These are phyloP conservation scores for Heritiera littoralis DNA, from an alignment of 345 rosid species.

Conservation along the genomic window DNA sequence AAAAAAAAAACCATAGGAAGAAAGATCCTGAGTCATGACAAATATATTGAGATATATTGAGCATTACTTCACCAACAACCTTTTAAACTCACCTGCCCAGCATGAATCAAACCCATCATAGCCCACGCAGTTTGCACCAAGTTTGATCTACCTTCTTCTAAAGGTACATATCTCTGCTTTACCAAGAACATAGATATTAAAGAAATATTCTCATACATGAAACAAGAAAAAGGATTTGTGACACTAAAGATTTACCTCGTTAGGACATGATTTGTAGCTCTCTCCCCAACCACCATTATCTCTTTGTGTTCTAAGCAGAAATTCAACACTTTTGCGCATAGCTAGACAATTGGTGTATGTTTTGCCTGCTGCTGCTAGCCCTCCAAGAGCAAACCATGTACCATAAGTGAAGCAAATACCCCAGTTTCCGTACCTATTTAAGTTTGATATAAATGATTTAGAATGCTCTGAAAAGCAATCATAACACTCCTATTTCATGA, in stretches of 20 bases:
- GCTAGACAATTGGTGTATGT: slow-evolving; percentile 33
- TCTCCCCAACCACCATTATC: slow-evolving; percentile 66
- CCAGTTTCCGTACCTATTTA: slow-evolving; percentile 45
- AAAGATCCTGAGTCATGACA: background rate
- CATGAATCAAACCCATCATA: slow-evolving; percentile 56
- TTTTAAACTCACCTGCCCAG: slow-evolving; percentile 42
- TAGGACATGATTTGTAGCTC: slow-evolving; percentile 57
- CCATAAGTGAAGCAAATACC: slow-evolving; percentile 48
- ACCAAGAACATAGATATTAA: background rate
- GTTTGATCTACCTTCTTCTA: slow-evolving; percentile 11
- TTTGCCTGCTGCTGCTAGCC: slow-evolving; percentile 44
- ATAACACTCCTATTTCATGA: background rate
- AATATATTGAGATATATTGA: too few species aligned
- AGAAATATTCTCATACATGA: background rate
- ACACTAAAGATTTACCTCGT: slow-evolving; percentile 29
- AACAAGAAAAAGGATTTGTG: background rate
- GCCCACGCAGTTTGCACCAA: slow-evolving; percentile 65
- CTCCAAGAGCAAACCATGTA: slow-evolving; percentile 51
- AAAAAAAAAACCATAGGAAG: too few species aligned
- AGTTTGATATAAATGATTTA: background rate
- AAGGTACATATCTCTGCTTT: slow-evolving; percentile 47
- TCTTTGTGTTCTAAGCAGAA: slow-evolving; percentile 39
- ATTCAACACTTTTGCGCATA: slow-evolving; percentile 42
- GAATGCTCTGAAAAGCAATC: background rate
- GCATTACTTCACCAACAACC: too few species aligned